Evolutionary conservation across 306 rosid genomes (phyloP).

Genomic region (Begonia fuchsioides): DNA sequence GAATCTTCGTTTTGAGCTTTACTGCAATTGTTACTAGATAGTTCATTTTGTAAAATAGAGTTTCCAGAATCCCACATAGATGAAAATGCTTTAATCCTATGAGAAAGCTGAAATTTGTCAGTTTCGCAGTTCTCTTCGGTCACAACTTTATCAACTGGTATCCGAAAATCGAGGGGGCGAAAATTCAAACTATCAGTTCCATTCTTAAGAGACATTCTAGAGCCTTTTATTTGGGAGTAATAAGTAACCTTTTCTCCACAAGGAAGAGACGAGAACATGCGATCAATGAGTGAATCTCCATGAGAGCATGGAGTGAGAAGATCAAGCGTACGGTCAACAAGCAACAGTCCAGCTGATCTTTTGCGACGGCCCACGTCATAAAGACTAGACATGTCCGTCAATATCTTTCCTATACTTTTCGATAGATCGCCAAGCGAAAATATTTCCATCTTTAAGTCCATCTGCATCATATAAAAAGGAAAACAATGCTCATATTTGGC

Average conservation of each 20-base stretch:
- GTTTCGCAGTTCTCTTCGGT: constrained; percentile 35
- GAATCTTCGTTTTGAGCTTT: constrained; percentile 29
- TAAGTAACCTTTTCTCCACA: constrained; percentile 34
- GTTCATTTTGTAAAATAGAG: constrained; percentile 37
- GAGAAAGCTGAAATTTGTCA: constrained; percentile 36
- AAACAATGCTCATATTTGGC: constrained; percentile 15
- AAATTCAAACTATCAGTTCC: constrained; percentile 42
- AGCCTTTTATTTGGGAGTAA: constrained; percentile 34
- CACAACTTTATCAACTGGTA: constrained; percentile 54
- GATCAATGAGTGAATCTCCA: constrained; percentile 83
- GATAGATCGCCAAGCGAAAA: constrained; percentile 88
- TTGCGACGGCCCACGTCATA: constrained; percentile 89
- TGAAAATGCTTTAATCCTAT: constrained; percentile 60
- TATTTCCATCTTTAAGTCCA: constrained; percentile 95
- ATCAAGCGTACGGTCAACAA: constrained; percentile 89
- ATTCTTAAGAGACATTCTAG: constrained; percentile 34
- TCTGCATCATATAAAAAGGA: constrained; percentile 38
- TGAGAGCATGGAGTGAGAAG: constrained; percentile 90
- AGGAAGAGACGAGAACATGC: constrained; percentile 64
- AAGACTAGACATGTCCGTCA: constrained; percentile 91
- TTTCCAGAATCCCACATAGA: constrained; percentile 63
- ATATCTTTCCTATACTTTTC: constrained; percentile 63
- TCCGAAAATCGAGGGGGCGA: constrained; percentile 65
- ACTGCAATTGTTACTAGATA: constrained; percentile 36
- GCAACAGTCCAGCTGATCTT: constrained; percentile 68